Evolutionary conservation across 2,329 filamentous ascomycete genomes (phyloP).

Genomic region (Albophoma yamanashiensis): DNA sequence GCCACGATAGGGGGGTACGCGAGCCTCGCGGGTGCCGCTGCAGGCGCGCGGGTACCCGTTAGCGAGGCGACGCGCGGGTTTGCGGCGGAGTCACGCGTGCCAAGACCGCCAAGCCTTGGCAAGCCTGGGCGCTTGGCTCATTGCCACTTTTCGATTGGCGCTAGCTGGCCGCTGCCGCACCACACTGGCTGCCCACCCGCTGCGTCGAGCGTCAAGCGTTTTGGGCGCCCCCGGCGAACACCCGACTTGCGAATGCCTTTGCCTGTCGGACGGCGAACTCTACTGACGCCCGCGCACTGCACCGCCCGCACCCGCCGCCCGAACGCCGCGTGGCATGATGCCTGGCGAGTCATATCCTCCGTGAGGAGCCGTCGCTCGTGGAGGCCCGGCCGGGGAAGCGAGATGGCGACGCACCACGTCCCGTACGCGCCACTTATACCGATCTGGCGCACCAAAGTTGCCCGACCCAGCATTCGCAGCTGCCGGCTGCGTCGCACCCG

Average conservation of each 20-base stretch:
- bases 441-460: background rate
- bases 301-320: background rate
- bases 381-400: no score
- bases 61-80: constrained; percentile 6
- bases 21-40: no score
- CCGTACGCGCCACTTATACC: background rate
- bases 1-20: constrained; percentile 3
- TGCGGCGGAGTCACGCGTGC: constrained; percentile 18
- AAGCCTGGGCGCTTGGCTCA: constrained; percentile 24
- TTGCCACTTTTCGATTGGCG: constrained; percentile 18
- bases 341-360: background rate
- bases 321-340: background rate
- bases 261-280: background rate
- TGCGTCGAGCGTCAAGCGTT: background rate
- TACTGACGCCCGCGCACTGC: no score
- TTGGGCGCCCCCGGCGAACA: background rate
- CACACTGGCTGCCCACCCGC: background rate
- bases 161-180: background rate
- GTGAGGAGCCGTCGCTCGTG: background rate
- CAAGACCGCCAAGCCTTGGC: constrained; percentile 29
- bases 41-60: constrained; percentile 4
- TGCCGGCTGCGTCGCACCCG: background rate
- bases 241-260: background rate
- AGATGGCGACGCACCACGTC: background rate
- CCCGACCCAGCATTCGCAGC: background rate